A percentile compares a stretch with the other conserved stretches of the same genome.
phyloP scores from a whole-genome alignment of 208 protist species.

The Acanthamoeba royreba region DNA sequence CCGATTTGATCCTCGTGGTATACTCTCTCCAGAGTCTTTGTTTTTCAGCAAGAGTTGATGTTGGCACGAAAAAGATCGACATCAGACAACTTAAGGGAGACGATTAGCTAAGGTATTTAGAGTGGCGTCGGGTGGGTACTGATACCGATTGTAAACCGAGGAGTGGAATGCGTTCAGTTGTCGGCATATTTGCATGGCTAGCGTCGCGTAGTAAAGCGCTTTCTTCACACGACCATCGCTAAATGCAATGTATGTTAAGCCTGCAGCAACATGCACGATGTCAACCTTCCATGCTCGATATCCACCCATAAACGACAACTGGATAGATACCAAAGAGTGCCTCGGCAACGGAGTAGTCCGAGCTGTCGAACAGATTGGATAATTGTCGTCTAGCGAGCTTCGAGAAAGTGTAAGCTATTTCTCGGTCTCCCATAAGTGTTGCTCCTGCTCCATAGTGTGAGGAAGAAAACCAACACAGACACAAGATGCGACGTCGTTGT shows the following conservation, averaged over 20 bases:
- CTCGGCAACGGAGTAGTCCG: not conserved
- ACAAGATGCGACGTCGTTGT: too few relatives aligned
- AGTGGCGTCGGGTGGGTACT: too few relatives aligned
- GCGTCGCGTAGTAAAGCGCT: not conserved
- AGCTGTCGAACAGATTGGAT: not conserved
- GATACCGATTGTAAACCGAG: not conserved
- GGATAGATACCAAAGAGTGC: not conserved
- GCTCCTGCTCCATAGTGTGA: not conserved
- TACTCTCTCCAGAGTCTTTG: not conserved
- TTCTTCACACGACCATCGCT: not conserved
- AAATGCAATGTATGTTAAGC: not conserved
- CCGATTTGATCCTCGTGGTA: not conserved
- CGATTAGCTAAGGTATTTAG: too few relatives aligned
- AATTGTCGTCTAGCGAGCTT: not conserved
- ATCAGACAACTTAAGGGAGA: not conserved
- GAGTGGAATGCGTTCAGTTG: not conserved
- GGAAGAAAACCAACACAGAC: too few relatives aligned
- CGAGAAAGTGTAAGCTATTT: not conserved
- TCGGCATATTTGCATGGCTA: not conserved
- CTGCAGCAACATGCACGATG: too few relatives aligned
- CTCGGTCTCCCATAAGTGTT: not conserved
- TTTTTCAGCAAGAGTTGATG: not conserved
- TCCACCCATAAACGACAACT: too few relatives aligned
- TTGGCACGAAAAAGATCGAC: not conserved
- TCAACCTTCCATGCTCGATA: too few relatives aligned